phyloP scores from a whole-genome alignment of 805 yeast genomes.

The Suhomyces canberraensis region DNA sequence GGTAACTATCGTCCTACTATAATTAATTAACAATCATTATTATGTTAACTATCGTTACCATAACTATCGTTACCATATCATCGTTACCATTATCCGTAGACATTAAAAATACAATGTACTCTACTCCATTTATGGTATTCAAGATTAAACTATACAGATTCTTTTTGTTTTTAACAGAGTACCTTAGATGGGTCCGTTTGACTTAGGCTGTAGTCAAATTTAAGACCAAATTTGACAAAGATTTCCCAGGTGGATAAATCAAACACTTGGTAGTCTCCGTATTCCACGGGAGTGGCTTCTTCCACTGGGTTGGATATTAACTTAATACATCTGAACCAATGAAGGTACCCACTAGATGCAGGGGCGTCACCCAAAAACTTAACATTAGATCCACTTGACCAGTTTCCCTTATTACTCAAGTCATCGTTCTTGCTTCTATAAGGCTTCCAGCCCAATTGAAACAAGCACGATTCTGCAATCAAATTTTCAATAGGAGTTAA shows the following conservation, averaged over 20 bases:
- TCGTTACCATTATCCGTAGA: too few relatives aligned
- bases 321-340: slow-evolving; percentile 29
- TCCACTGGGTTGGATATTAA: slow-evolving; percentile 8
- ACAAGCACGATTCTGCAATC: slow-evolving; percentile 39
- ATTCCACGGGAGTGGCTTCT: slow-evolving; percentile 17
- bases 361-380: neutral
- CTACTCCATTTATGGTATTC: too few relatives aligned
- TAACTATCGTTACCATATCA: too few relatives aligned
- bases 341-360: slow-evolving; percentile 7
- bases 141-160: too few relatives aligned
- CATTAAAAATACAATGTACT: too few relatives aligned
- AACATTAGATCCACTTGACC: slow-evolving; percentile 1
- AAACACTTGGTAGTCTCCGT: slow-evolving; percentile 41
- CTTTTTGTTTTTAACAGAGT: slow-evolving; percentile 12
- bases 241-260: slow-evolving; percentile 43
- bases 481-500: slow-evolving; percentile 41
- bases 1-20: too few relatives aligned
- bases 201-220: slow-evolving; percentile 32
- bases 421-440: slow-evolving; percentile 20
- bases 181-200: slow-evolving; percentile 26
- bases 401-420: neutral
- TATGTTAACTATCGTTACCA: too few relatives aligned
- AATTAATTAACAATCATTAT: too few relatives aligned
- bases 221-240: slow-evolving; percentile 34
- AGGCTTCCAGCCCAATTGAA: slow-evolving; percentile 42